Evolutionary conservation across 768 basidiomycete genomes (phyloP).

Genomic region (Leccinellum rugosiceps): DNA sequence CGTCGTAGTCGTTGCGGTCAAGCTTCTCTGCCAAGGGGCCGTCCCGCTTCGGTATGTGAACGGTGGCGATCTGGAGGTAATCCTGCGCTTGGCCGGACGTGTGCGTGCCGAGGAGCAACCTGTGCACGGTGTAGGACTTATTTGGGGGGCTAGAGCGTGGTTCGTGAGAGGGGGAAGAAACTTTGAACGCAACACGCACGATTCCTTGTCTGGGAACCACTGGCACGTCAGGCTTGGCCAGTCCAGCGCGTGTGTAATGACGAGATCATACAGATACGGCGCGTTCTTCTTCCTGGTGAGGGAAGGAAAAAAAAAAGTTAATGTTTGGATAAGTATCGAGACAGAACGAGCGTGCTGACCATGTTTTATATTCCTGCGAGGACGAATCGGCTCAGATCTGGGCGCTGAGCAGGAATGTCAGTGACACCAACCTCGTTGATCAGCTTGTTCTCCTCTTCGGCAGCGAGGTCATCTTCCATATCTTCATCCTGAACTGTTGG

Average conservation of each 20-base stretch:
- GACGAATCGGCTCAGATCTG: slow-evolving; percentile 8
- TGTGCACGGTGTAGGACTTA: slow-evolving; percentile 93
- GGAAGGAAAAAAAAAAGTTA: too few species aligned
- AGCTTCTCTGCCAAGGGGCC: slow-evolving; percentile 71
- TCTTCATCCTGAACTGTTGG: slow-evolving; percentile 53
- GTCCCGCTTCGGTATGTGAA: slow-evolving; percentile 86
- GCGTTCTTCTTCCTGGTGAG: slow-evolving; percentile 87
- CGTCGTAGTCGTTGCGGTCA: slow-evolving; percentile 79
- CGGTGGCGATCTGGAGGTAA: slow-evolving; percentile 92
- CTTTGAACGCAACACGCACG: slow-evolving; percentile 49
- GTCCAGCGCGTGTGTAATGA: slow-evolving; percentile 95
- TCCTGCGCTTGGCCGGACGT: slow-evolving; percentile 94
- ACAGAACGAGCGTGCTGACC: slow-evolving; percentile 41
- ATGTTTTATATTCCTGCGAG: slow-evolving; percentile 79
- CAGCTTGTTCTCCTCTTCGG: slow-evolving; percentile 84
- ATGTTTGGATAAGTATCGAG: not conserved
- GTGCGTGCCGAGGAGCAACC: slow-evolving; percentile 94
- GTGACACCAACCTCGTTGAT: slow-evolving; percentile 70
- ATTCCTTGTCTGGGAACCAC: slow-evolving; percentile 98
- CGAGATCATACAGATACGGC: slow-evolving; percentile 95
- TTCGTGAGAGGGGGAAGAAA: not conserved
- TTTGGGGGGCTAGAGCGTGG: slow-evolving; percentile 63
- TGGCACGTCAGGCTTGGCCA: slow-evolving; percentile 98
- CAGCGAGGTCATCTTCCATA: slow-evolving; percentile 74
- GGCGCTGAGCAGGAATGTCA: not conserved